These are phyloP conservation scores for Lichtheimia corymbifera DNA, from an alignment of 371 early-diverging fungal species.

Conservation along the genomic window DNA sequence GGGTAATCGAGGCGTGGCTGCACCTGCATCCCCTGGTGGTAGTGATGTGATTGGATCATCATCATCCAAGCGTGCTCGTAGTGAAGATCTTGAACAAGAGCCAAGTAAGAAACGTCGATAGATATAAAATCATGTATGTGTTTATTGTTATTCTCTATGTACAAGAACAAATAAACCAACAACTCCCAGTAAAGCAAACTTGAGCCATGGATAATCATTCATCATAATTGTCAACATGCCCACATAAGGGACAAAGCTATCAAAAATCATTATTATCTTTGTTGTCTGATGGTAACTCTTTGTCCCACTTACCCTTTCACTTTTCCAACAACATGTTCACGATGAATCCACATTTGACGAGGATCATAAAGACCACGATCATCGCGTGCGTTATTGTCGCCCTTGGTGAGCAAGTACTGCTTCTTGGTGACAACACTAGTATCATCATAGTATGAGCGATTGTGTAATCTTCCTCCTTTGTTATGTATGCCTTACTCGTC, in stretches of 20 bases:
- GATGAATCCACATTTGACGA: conserved; percentile 89
- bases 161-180: conserved; percentile 75
- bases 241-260: conserved; percentile 85
- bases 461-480: not conserved
- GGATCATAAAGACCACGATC: conserved; percentile 93
- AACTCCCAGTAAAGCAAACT: conserved; percentile 76
- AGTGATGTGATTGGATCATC: not conserved
- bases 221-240: conserved; percentile 97
- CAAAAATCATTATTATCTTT: not conserved
- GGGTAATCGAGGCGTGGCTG: conserved; percentile 69
- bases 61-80: conserved; percentile 5
- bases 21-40: conserved; percentile 14
- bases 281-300: not conserved
- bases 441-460: not conserved
- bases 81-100: conserved; percentile 9
- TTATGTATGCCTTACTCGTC: conserved; percentile 55
- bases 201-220: conserved; percentile 93
- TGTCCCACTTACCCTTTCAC: conserved; percentile 69
- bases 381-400: conserved; percentile 95
- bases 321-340: conserved; percentile 87
- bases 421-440: conserved; percentile 62
- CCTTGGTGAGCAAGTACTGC: conserved; percentile 95
- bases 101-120: conserved; percentile 10
- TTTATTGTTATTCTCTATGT: conserved; percentile 51
- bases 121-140: not conserved